Base-by-base conservation (phyloP, 2,329 filamentous ascomycete species). In the Grosmannia huntii region DNA sequence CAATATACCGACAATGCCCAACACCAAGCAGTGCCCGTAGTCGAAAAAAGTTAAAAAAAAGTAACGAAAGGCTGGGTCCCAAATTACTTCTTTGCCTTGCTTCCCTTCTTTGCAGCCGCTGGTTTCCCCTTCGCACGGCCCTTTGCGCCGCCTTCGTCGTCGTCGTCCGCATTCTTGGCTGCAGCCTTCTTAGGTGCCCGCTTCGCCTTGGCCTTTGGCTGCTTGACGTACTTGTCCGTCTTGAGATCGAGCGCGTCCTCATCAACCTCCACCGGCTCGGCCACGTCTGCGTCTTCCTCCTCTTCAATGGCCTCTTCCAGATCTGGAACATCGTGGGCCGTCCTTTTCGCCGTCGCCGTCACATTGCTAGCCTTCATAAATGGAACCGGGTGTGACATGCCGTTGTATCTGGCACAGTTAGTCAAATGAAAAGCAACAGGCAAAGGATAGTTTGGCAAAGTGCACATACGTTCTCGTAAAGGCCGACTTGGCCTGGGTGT, bases 251-350 rank as follows among this genome's bases (percentile, higher is more conserved):
- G 74, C 57, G 90, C 87, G 19, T 89, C 87, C 14, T 89, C 86
- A 4, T 89, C 87, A 1, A 78, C 82, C 49, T 83, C 81, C 1
- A 73, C 80, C 3, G 75, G 69, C 41, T 81, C 79, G 1, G 76
- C 73, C 38, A 84, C 84, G n/a, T 78, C 85, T 23, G 85, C 87
- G 52, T 94, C 90, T 56, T 95, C 92, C 5, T 90, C 90, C 65
- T 95, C 92, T 54, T 97, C 91, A 57, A 99, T 86, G 2, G 91
- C 94, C 72, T 99, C 94, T 72, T 99, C 94, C 36, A 99, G 79
- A 73, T 99, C 94, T 0, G 94, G 95, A 61, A 86, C 87, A 53
- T 92, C 90, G 70, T 83, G 84, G 28, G 82, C 75, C 48, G 78
- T 74, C 66, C 84, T 86, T 75, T 89, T 90, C 5, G 89, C 84